Evolutionary conservation across 2,329 filamentous ascomycete species (phyloP), one percentile per base, ranked within the genome.

Genomic region (Xylaria sp.): DNA sequence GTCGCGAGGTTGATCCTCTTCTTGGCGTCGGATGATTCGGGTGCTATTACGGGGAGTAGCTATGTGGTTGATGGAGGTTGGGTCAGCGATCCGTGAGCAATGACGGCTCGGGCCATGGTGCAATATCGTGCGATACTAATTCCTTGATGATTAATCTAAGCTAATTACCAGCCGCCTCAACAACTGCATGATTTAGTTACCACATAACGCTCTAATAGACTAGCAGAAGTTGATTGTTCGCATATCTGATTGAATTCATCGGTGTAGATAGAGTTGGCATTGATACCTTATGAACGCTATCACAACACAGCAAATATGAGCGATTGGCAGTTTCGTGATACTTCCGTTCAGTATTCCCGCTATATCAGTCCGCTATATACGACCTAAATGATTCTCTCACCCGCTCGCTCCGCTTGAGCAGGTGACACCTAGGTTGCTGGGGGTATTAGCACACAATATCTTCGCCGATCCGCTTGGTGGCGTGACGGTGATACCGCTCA

Each of bases 1-100:
- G 81, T 86, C 20, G 84, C 84, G 1, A 79, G 81, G 28, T 73
- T 84, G 60, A 81, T 84, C 61, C 72, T 85, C 33, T 86, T 83
- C 66, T 70, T 86, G 56, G 81, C 80, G 1, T 79, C 82, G 11
- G 82, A 85, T 66, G 84, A 86, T 65, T 81, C 81, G 13, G 81
- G 80, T n/a, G 83, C 77, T 1, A 80, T 85, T 10, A 85, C 83
- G 0, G 82, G 82, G 1, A 80, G 80, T 26, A 81, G 78, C 31
- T 81, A 82, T 69, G 78, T 80, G 20, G 73, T 81, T 58, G 80
- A 82, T 71, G 78, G 74, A 0, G 79, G 79, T 0, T 80, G 77
- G 77, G 77, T 79, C 31, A 70, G 77, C 44, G 77, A 79, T 65
- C 65, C 70, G 23, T 71, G 61, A 69, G 57, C 6, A 31, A 26